Evolutionary conservation across 2,329 filamentous ascomycete species (phyloP).

Genomic region (Boeremia lycopersici): DNA sequence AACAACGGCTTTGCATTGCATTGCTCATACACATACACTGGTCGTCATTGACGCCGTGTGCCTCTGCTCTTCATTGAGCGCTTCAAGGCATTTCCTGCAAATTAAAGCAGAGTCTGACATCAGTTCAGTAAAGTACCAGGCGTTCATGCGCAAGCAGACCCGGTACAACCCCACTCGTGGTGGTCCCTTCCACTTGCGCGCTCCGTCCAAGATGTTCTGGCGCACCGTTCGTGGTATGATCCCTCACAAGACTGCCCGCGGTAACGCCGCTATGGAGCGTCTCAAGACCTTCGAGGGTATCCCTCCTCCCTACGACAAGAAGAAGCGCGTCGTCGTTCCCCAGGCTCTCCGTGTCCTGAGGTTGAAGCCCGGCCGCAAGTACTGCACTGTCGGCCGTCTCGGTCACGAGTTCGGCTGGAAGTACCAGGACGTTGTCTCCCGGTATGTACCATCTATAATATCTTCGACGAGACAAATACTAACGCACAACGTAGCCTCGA

Average conservation of each 20-base stretch:
- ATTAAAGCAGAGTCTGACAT: constrained; percentile 19
- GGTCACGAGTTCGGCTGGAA: constrained; percentile 99
- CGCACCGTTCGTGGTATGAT: constrained; percentile 99
- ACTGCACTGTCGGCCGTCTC: constrained; percentile 98
- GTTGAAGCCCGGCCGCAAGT: constrained; percentile 99
- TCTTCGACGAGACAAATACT: constrained; percentile 17
- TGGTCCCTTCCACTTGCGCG: constrained; percentile 99
- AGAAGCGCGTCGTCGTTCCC: constrained; percentile 99
- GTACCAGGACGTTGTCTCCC: constrained; percentile 98
- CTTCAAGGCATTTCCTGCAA: constrained; percentile 35
- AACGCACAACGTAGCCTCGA: constrained; percentile 72
- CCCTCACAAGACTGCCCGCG: constrained; percentile 99
- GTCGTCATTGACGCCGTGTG: constrained; percentile 9
- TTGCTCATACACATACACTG: constrained; percentile 15
- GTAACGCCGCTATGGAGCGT: constrained; percentile 94
- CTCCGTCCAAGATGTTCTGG: constrained; percentile 99
- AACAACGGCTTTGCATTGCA: constrained; percentile 11
- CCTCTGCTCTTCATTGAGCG: constrained; percentile 17
- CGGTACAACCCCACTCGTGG: constrained; percentile 99
- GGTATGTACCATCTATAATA: constrained; percentile 65
- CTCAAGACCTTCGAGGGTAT: constrained; percentile 99
- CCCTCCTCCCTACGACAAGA: constrained; percentile 98
- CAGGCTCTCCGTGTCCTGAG: constrained; percentile 96
- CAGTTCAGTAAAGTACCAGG: constrained; percentile 96
- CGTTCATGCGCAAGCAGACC: constrained; percentile 99